phyloP scores from a whole-genome alignment of 1,284 basidiomycete species.

The Filobasidium uniguttulatum region DNA sequence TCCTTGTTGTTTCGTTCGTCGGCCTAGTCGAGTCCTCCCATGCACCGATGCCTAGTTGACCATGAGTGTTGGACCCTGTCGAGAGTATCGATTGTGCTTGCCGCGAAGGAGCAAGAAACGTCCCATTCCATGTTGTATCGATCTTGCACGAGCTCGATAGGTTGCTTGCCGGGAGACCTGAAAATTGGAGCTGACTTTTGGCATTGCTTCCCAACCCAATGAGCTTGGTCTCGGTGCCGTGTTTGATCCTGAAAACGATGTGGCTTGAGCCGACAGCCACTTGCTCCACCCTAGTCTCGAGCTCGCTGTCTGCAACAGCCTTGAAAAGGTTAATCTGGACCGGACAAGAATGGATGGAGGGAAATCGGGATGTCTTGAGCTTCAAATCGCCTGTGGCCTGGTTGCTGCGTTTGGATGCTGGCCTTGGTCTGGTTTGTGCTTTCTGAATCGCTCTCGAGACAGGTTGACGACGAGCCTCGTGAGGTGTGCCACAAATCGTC shows the following conservation, averaged over 20 bases:
- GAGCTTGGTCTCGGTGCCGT: conserved; percentile 38
- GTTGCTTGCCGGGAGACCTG: too few relatives aligned
- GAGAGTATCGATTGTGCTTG: conserved; percentile 35
- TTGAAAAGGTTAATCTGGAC: neutral
- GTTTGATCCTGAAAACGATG: conserved; percentile 45
- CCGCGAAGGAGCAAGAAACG: conserved; percentile 42
- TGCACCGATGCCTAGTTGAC: conserved; percentile 50
- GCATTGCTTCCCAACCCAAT: conserved; percentile 51
- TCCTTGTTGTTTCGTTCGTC: neutral
- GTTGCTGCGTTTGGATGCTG: too few relatives aligned
- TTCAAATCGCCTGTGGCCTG: too few relatives aligned
- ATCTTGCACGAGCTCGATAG: conserved; percentile 28
- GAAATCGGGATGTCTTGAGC: too few relatives aligned
- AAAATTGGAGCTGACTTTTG: conserved; percentile 50
- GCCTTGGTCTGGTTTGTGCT: too few relatives aligned
- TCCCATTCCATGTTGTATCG: conserved; percentile 71
- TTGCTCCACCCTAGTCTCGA: too few relatives aligned
- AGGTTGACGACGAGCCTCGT: too few relatives aligned
- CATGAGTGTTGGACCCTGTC: conserved; percentile 52
- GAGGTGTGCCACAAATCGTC: too few relatives aligned
- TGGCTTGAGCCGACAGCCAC: conserved; percentile 52
- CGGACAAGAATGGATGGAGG: neutral
- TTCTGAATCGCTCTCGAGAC: too few relatives aligned
- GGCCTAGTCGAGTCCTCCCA: neutral
- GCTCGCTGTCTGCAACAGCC: too few relatives aligned